Evolutionary conservation across 2,329 filamentous ascomycete species (phyloP), one percentile per base, ranked within the genome.

Genomic region (Hymenoscyphus fructigenus): DNA sequence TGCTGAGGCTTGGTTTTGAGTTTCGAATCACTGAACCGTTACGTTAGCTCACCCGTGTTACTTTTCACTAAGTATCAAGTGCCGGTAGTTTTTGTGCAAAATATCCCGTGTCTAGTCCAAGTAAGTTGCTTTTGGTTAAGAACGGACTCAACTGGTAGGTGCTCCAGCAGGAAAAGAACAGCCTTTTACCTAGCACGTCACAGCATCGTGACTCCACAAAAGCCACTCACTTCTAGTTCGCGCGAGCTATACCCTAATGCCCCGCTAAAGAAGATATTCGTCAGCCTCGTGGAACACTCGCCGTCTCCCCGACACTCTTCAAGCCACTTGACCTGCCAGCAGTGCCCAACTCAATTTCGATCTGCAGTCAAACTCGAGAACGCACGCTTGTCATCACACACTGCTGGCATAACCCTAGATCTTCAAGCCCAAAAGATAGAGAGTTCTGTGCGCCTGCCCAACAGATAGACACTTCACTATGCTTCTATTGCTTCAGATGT

Each of bases 381-480:
- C n/a, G 44, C 44, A 20, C 26, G 44, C 44, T 50, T 26, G 3
- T 50, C n/a, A 15, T 50, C 44, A 23, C 44, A 50, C n/a, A 50
- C 26, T 32, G 53, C 41, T 23, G n/a, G 17, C 29, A 36, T 15
- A 38, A 36, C 34, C 29, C 32, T 61, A n/a, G n/a, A 59, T 50
- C 57, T 38, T 59, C 61, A 29, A 53, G 61, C 61, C 61, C 41
- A 59, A 15, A 32, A 58, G 57, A 38, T 47, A n/a, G 59, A 5
- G 50, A 32, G 17, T 32, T 57, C 47, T 60, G 57, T 60, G 57
- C 20, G 20, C 44, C 62, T 32, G 47, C 62, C 62, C 62, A 60
- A 60, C 44, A 38, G 32, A 26, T 32, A 20, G 34, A 64, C 57
- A 64, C 32, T 50, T 64, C 62, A 60, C 56, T 60, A 15, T 64